Percentiles rank a stretch among this genome's conserved stretches.
phyloP scores from a whole-genome alignment of 2,329 filamentous ascomycete species.

The Penicillium occitanis region DNA sequence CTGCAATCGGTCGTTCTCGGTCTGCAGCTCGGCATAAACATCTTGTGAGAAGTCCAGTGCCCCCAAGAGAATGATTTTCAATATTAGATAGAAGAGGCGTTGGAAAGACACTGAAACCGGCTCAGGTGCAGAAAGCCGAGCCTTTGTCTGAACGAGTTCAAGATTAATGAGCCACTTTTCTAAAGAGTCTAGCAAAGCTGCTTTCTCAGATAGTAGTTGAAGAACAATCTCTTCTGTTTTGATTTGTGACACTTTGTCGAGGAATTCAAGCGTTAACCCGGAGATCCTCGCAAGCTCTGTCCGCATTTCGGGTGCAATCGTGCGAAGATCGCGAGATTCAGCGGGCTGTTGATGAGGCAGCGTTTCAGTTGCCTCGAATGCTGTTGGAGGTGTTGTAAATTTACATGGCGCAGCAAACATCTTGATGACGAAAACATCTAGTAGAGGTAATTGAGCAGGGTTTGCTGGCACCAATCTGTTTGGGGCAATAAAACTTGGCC shows the following conservation, averaged over 20 bases:
- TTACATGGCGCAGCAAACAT: conserved; percentile 19
- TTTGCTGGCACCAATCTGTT: conserved; percentile 9
- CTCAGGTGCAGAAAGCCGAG: not conserved
- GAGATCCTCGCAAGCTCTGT: conserved; percentile 15
- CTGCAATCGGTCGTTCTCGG: conserved; percentile 11
- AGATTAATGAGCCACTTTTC: conserved; percentile 12
- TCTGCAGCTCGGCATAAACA: conserved; percentile 11
- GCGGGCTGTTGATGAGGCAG: conserved; percentile 2
- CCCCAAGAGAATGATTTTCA: conserved; percentile 16
- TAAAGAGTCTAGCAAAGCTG: conserved; percentile 15
- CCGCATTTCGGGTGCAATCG: conserved; percentile 19
- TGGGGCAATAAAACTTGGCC: not conserved
- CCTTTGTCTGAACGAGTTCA: not conserved
- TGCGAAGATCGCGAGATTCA: conserved; percentile 6
- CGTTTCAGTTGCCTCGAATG: not conserved
- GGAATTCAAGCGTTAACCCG: conserved; percentile 9
- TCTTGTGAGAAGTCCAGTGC: conserved; percentile 12
- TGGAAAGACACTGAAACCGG: conserved; percentile 15
- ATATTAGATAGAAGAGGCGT: conserved; percentile 14
- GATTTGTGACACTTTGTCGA: conserved; percentile 10
- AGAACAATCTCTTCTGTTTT: not conserved
- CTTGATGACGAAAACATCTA: conserved; percentile 21
- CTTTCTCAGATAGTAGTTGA: conserved; percentile 11
- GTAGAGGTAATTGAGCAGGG: conserved; percentile 6
- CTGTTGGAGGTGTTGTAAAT: conserved; percentile 9